Evolutionary conservation across 257 asterid genomes (phyloP).

Genomic region (Salvia splendens): DNA sequence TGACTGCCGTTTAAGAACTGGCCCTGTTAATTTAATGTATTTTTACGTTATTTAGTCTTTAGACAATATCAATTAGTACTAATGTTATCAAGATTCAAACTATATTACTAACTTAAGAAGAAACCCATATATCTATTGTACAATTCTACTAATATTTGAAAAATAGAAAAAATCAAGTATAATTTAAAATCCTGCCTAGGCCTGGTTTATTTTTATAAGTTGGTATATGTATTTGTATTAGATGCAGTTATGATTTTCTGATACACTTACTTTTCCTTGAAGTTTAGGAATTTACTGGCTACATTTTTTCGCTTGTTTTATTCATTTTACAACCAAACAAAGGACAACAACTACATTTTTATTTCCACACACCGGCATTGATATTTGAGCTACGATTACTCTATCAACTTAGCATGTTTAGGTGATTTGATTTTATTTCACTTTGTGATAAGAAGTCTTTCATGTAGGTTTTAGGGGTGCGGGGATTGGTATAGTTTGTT

Average conservation of each 20-base stretch:
- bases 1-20: neutral
- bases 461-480: neutral
- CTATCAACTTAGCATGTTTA: conserved; percentile 16
- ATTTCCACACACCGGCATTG: neutral
- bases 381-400: conserved; percentile 3
- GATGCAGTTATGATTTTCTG: conserved; percentile 7
- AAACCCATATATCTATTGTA: neutral
- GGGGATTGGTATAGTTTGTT: conserved; percentile 1
- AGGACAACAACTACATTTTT: neutral
- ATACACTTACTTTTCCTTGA: neutral
- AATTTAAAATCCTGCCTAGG: neutral
- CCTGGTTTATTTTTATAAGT: neutral
- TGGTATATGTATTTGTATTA: neutral
- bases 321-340: neutral
- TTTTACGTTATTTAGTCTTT: neutral
- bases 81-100: conserved; percentile 1
- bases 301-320: neutral
- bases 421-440: conserved; percentile 15
- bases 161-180: neutral
- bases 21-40: neutral
- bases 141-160: neutral
- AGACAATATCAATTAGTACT: neutral
- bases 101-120: neutral
- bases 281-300: conserved; percentile 5
- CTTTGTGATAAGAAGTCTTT: neutral